phyloP scores from a whole-genome alignment of 1,284 basidiomycete species.

The Apiotrichum gamsii region DNA sequence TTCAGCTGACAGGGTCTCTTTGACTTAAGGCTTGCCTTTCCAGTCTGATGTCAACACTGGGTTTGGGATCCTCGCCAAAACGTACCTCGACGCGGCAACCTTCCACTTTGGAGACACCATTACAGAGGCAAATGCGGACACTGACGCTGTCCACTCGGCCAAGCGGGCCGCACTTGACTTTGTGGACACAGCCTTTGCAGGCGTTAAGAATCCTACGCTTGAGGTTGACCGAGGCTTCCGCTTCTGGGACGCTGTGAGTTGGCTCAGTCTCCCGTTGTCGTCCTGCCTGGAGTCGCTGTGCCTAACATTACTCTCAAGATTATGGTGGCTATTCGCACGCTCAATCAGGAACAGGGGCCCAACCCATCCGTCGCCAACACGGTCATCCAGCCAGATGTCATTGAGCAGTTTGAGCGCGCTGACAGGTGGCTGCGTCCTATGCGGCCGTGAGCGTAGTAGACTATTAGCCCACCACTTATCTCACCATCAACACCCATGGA shows the following conservation, averaged over 20 bases:
- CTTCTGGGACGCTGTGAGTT: slow-evolving; percentile 93
- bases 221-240: slow-evolving; percentile 95
- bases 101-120: slow-evolving; percentile 75
- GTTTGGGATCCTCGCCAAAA: slow-evolving; percentile 94
- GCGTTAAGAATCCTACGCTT: slow-evolving; percentile 73
- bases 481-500: no score
- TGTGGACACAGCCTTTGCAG: slow-evolving; percentile 85
- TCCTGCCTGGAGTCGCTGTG: background rate
- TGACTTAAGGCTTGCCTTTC: slow-evolving; percentile 66
- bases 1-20: no score
- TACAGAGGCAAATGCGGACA: slow-evolving; percentile 52
- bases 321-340: slow-evolving; percentile 76
- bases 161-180: slow-evolving; percentile 83
- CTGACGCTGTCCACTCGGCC: slow-evolving; percentile 70
- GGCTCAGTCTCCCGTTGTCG: no score
- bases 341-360: slow-evolving; percentile 68
- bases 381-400: slow-evolving; percentile 55
- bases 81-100: slow-evolving; percentile 78
- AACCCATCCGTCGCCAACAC: slow-evolving; percentile 56
- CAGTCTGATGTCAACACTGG: slow-evolving; percentile 95
- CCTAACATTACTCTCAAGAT: slow-evolving; percentile 53
- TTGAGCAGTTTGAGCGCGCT: slow-evolving; percentile 89
- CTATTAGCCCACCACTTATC: no score
- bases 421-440: slow-evolving; percentile 88
- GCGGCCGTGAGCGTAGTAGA: slow-evolving; percentile 60